phyloP scores from a whole-genome alignment of 1,284 basidiomycete species.

The Sporisorium iseilematis-ciliati region DNA sequence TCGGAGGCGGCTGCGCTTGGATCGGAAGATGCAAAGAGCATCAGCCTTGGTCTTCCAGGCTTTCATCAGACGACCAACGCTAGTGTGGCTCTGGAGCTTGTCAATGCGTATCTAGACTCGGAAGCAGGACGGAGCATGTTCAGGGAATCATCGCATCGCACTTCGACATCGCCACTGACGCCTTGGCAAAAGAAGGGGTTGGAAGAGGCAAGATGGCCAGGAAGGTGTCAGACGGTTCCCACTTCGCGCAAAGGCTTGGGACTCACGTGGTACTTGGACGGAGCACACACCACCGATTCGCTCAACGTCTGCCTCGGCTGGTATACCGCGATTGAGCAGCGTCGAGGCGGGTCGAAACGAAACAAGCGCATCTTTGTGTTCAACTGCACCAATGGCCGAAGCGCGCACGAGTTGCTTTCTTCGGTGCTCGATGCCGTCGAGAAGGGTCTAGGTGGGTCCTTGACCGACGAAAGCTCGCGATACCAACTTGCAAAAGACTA shows the following conservation, averaged over 20 bases:
- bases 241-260: constrained; percentile 71
- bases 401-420: constrained; percentile 79
- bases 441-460: constrained; percentile 6
- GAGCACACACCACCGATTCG: constrained; percentile 94
- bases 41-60: constrained; percentile 81
- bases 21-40: background rate
- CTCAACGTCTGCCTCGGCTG: constrained; percentile 87
- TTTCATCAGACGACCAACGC: constrained; percentile 91
- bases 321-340: constrained; percentile 72
- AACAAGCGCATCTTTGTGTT: constrained; percentile 82
- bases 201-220: constrained; percentile 86
- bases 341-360: constrained; percentile 15
- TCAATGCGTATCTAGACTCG: constrained; percentile 78
- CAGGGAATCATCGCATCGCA: constrained; percentile 23
- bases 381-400: constrained; percentile 94
- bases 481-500: constrained; percentile 65
- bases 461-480: background rate
- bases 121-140: constrained; percentile 60
- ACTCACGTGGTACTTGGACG: constrained; percentile 90
- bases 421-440: constrained; percentile 73
- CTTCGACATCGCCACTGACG: constrained; percentile 11
- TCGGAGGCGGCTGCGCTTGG: constrained; percentile 23
- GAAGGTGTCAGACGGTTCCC: constrained; percentile 88
- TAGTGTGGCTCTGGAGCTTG: constrained; percentile 83
- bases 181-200: constrained; percentile 76